Evolutionary conservation across 495 filamentous ascomycete genomes (phyloP).

Genomic region (Trichoderma virens): DNA sequence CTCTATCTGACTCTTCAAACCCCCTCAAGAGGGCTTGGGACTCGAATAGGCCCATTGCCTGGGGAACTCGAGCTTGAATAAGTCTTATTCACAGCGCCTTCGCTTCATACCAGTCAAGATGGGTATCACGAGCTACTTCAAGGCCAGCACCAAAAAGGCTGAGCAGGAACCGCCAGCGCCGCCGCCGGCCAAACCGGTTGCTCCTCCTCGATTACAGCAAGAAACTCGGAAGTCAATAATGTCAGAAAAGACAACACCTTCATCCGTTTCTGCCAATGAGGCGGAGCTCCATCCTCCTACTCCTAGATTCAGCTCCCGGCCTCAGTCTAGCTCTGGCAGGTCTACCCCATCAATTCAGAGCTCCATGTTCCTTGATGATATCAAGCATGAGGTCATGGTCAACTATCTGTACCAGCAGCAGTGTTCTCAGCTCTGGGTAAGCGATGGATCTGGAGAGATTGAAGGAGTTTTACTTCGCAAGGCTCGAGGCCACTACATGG

Average conservation of each 20-base stretch:
- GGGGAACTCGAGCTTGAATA: not conserved
- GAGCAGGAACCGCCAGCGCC: conserved; percentile 15
- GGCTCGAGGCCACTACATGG: conserved; percentile 55
- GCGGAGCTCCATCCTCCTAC: conserved; percentile 41
- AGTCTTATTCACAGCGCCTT: not conserved
- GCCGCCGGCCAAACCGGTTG: not conserved
- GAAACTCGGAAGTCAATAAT: conserved; percentile 14
- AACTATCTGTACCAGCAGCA: conserved; percentile 76
- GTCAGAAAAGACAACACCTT: conserved; percentile 21
- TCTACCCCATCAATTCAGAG: conserved; percentile 39
- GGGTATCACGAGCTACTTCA: conserved; percentile 58
- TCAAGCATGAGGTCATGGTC: conserved; percentile 79
- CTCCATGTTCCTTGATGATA: conserved; percentile 60
- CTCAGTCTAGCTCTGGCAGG: conserved; percentile 41
- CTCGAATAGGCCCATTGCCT: not conserved
- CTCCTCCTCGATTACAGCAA: conserved; percentile 9
- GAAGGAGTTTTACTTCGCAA: conserved; percentile 69
- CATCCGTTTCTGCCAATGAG: conserved; percentile 20
- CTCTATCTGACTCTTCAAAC: not conserved
- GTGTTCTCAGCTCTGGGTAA: conserved; percentile 62
- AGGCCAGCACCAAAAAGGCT: conserved; percentile 35
- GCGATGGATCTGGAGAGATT: conserved; percentile 52
- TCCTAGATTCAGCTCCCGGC: conserved; percentile 37
- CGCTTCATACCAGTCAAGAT: conserved; percentile 27
- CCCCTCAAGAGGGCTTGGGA: not conserved